Evolutionary conservation across 768 basidiomycete species (phyloP), one percentile per base, ranked within the genome.

Genomic region (Kwoniella heveanensis): DNA sequence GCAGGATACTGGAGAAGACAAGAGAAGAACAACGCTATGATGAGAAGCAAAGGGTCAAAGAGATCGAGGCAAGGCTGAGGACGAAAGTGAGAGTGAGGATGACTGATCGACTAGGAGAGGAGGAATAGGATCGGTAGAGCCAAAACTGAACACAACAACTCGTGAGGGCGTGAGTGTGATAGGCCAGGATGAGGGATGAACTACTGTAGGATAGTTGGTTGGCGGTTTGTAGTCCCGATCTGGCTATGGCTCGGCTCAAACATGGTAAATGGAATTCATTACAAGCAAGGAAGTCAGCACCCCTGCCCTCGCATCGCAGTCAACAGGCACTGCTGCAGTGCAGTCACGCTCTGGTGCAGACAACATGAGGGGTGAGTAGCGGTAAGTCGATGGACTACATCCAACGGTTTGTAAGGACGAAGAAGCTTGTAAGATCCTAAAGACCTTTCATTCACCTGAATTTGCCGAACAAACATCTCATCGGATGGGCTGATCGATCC

Each of bases 11-110:
- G n/a, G n/a, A n/a, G n/a, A n/a, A n/a, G n/a, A n/a, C n/a, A n/a
- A 57, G 47, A 58, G 4, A 46, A 58, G 39, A 44, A 44, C 39
- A 44, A 44, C 4, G 17, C 39, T 44, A 44, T 44, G 39, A 44
- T 17, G 19, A 10, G 39, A 3, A 7, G 32, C 32, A 13, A 44
- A 19, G 19, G 39, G 39, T 44, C 39, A 44, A 44, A 44, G 26
- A 50, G n/a, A 37, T 15, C 27, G 19, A 52, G 39, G 49, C 26
- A 37, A 22, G 54, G 54, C 29, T 54, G 7, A 36, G 17, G 39
- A 19, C 19, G 39, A 44, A 44, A 17, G 32, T 36, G 26, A 32
- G 17, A 21, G 47, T 37, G 2, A 7, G 24, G 52, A 46, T 6
- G 49, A 50, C 4, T 21, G 52, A 51, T 30, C 36, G 27, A 54